Percentiles rank a stretch among this genome's conserved stretches.
Evolutionary conservation across 2,329 filamentous ascomycete genomes (phyloP).

Genomic region (Penicillium sp.): DNA sequence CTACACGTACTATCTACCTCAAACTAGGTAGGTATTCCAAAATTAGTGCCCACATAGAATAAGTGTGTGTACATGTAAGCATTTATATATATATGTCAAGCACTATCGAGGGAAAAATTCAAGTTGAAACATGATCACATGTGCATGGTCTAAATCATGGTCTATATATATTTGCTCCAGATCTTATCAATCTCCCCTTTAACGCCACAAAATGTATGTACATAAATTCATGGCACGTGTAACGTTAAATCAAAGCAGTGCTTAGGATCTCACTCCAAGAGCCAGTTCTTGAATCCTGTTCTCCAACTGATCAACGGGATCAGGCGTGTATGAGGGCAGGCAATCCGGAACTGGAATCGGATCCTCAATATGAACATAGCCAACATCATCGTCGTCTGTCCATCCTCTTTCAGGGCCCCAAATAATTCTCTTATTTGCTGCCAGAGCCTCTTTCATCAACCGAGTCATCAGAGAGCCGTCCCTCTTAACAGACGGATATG

Average conservation of each 20-base stretch:
- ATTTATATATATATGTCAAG: too few species aligned
- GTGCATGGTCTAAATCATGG: background rate
- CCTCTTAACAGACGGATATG: slow-evolving; percentile 54
- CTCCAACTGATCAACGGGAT: background rate
- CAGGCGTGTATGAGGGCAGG: background rate
- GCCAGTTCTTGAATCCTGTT: background rate
- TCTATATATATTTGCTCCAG: background rate
- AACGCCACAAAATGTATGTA: slow-evolving; percentile 19
- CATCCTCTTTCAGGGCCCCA: slow-evolving; percentile 44
- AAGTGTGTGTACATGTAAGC: too few species aligned
- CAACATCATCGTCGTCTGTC: slow-evolving; percentile 32
- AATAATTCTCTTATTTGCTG: slow-evolving; percentile 35
- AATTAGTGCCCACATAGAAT: too few species aligned
- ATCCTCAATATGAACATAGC: background rate
- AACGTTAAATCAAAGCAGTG: background rate
- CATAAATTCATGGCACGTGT: slow-evolving; percentile 4
- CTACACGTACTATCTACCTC: too few species aligned
- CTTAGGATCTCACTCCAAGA: background rate
- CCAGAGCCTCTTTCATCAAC: slow-evolving; percentile 41
- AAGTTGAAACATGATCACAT: too few species aligned
- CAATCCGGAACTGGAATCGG: background rate
- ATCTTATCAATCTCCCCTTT: background rate
- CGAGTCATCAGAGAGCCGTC: slow-evolving; percentile 53
- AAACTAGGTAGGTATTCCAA: too few species aligned
- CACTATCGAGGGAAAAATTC: too few species aligned